A percentile compares a stretch with the other conserved stretches of the same genome.
Evolutionary conservation across 176 grass and related monocot species (phyloP).

Genomic region (Musa beccarii): DNA sequence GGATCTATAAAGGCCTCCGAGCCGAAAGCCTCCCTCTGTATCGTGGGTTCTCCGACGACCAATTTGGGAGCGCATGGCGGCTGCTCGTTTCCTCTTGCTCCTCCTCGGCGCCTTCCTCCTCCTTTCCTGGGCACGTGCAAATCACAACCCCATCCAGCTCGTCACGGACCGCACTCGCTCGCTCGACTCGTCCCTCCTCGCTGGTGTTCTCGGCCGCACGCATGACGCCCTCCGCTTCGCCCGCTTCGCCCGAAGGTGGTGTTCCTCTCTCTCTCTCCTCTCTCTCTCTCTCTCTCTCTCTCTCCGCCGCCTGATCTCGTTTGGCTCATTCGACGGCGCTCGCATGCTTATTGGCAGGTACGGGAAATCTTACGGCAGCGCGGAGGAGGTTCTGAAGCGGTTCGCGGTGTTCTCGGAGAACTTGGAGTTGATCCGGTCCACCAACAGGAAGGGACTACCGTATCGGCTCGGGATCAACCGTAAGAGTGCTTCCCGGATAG

Average conservation of each 20-base stretch:
- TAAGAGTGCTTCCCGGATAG: slow-evolving; percentile 20
- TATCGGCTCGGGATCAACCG: slow-evolving; percentile 88
- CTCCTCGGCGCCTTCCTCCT: slow-evolving; percentile 31
- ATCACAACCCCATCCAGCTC: slow-evolving; percentile 49
- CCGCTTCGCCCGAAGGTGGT: slow-evolving; percentile 58
- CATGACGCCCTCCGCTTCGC: slow-evolving; percentile 63
- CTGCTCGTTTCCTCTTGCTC: slow-evolving; percentile 29
- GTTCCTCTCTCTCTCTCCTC: not conserved
- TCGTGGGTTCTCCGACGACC: too few species aligned
- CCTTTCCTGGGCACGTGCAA: slow-evolving; percentile 9
- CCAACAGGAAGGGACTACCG: slow-evolving; percentile 56
- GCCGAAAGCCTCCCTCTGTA: too few species aligned
- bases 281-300: too few species aligned
- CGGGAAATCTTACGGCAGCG: slow-evolving; percentile 67
- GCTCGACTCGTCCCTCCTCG: slow-evolving; percentile 60
- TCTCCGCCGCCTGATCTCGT: not conserved
- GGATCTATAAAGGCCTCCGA: too few species aligned
- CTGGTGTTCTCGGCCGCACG: slow-evolving; percentile 52
- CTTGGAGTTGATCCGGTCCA: slow-evolving; percentile 61
- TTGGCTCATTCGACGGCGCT: not conserved
- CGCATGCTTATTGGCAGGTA: slow-evolving; percentile 28
- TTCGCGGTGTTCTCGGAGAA: slow-evolving; percentile 82
- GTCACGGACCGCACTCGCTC: slow-evolving; percentile 55
- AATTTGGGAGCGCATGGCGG: too few species aligned
- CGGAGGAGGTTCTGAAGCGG: slow-evolving; percentile 50